phyloP scores from a whole-genome alignment of 139 green algal genomes.

The Coelastrella sp. region DNA sequence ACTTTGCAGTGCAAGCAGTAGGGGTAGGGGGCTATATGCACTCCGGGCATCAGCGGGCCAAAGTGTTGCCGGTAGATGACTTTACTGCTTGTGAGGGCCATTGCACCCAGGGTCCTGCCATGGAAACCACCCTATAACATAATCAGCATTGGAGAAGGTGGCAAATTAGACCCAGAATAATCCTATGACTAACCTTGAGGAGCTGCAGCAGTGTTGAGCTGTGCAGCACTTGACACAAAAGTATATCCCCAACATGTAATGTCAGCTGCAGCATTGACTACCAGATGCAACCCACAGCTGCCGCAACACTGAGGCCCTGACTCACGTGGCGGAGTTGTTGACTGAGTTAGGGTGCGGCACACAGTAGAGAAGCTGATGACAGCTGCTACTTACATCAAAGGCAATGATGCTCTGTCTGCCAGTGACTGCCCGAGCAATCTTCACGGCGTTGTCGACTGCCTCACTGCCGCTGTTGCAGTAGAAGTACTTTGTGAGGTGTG shows the following conservation, averaged over 20 bases:
- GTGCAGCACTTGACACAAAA: no score
- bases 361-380: neutral
- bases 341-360: no score
- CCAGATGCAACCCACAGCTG: no score
- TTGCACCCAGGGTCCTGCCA: slow-evolving; percentile 84
- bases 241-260: no score
- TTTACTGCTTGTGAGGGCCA: slow-evolving; percentile 88
- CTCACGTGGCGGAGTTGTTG: no score
- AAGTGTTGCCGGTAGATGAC: slow-evolving; percentile 68
- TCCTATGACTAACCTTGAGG: no score
- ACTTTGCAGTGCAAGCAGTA: slow-evolving; percentile 91
- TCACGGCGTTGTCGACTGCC: slow-evolving; percentile 90
- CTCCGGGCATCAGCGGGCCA: slow-evolving; percentile 77
- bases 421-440: slow-evolving; percentile 85
- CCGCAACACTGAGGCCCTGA: no score
- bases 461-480: slow-evolving; percentile 84
- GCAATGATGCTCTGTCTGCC: slow-evolving; percentile 78
- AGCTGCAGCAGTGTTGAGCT: no score
- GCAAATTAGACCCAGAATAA: no score
- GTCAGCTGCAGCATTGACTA: no score
- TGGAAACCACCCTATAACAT: slow-evolving; percentile 79
- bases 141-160: no score
- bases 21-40: slow-evolving; percentile 80
- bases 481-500: slow-evolving; percentile 66
- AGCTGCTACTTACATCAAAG: slow-evolving; percentile 74